Percentiles rank a stretch among this genome's conserved stretches.
phyloP scores from a whole-genome alignment of 345 rosid genomes.

The Populus nigra region DNA sequence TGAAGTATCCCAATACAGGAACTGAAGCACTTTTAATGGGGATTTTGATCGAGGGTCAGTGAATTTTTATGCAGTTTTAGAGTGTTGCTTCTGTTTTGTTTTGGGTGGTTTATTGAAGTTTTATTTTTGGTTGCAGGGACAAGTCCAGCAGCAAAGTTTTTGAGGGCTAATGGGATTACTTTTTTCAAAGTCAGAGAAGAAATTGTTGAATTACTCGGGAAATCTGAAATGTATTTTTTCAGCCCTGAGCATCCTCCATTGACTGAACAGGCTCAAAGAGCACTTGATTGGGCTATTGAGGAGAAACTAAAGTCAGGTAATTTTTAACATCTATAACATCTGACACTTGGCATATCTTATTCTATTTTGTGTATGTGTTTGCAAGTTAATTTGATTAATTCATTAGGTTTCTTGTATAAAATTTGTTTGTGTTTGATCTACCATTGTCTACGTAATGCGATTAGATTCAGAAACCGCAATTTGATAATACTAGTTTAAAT shows the following conservation, averaged over 20 bases:
- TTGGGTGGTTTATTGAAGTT: neutral
- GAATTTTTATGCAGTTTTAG: neutral
- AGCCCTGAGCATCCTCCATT: slow-evolving; percentile 86
- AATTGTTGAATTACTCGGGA: slow-evolving; percentile 68
- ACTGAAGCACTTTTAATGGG: slow-evolving; percentile 90
- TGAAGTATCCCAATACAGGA: slow-evolving; percentile 76
- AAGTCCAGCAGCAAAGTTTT: slow-evolving; percentile 77
- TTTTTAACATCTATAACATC: neutral
- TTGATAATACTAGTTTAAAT: neutral
- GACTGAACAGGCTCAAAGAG: slow-evolving; percentile 78
- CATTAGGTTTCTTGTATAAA: neutral
- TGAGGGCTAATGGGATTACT: slow-evolving; percentile 78
- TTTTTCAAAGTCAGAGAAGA: slow-evolving; percentile 71
- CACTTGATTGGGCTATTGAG: slow-evolving; percentile 81
- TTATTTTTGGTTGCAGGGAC: slow-evolving; percentile 47
- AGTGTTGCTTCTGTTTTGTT: neutral
- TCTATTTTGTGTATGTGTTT: neutral
- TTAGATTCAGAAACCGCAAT: neutral
- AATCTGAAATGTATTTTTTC: slow-evolving; percentile 64
- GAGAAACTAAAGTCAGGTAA: slow-evolving; percentile 85
- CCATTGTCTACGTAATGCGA: neutral
- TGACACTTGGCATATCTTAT: neutral
- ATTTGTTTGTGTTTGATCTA: neutral
- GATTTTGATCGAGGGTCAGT: slow-evolving; percentile 83
- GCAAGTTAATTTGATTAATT: neutral